Conservation (phyloP, 1,139 yeast genomes). For the Taphrina betulina region DNA sequence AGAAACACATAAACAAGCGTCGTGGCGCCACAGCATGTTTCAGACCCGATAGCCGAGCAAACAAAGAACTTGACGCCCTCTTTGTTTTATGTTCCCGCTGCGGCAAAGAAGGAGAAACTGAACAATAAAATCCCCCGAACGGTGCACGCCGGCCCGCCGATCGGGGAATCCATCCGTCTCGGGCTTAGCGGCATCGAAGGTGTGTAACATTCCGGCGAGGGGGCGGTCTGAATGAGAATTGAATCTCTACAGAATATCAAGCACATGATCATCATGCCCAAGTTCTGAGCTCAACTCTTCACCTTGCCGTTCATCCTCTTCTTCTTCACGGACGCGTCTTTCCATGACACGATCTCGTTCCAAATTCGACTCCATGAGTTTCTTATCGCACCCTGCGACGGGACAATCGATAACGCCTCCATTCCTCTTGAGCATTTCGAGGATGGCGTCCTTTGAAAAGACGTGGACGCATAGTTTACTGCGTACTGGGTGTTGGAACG, state of each 20-base stretch:
- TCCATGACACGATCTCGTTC: constrained; percentile 20
- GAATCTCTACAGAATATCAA: constrained; percentile 1
- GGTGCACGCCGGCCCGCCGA: too few species aligned
- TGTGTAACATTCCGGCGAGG: too few species aligned
- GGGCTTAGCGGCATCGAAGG: too few species aligned
- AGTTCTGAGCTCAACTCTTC: constrained; percentile 8
- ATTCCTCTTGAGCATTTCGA: constrained; percentile 20
- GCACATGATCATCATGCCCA: neutral
- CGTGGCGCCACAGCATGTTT: too few species aligned
- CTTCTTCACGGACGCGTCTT: constrained; percentile 16
- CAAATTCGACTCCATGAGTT: neutral
- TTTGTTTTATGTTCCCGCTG: too few species aligned
- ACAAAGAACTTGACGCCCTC: too few species aligned
- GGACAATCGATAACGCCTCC: constrained; percentile 13
- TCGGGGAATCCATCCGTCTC: too few species aligned
- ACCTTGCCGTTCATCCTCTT: constrained; percentile 5
- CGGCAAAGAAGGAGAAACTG: too few species aligned
- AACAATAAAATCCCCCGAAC: too few species aligned
- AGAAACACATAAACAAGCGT: too few species aligned
- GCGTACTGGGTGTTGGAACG: constrained; percentile 38
- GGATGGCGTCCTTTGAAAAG: constrained; percentile 37
- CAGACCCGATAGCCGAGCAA: too few species aligned
- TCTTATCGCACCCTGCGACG: constrained; percentile 22
- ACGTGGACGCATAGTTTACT: constrained; percentile 38
- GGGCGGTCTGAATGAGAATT: too few species aligned